Base-by-base conservation (phyloP, 495 filamentous ascomycete species). In the Podospora conica region DNA sequence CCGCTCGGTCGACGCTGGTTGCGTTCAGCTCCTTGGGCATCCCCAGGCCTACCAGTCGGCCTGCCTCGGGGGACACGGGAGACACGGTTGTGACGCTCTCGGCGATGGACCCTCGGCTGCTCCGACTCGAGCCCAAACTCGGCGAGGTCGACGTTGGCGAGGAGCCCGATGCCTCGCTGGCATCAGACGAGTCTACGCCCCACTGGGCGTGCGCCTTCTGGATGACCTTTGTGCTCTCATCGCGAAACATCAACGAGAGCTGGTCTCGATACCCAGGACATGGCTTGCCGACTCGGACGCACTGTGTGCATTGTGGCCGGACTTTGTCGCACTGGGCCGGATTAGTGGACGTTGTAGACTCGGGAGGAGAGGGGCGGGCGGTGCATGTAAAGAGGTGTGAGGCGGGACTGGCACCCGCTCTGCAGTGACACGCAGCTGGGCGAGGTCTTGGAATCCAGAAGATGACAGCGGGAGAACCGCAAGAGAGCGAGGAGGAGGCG, bases 181-280 rank as follows among this genome's bases (percentile, higher is more conserved):
- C 15, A 10, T 68, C 71, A 9, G 58, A 58, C 9, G 55, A 12
- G 12, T 71, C 71, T 7, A 71, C 66, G 20, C 81, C 80, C 81
- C 81, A 82, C 70, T 81, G 81, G 10, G 83, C 82, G 59, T 84
- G 84, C 11, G 85, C 87, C 71, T 87, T 90, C 63, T 80, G 83
- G 25, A 87, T 85, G 61, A 91, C 86, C 67, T 85, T 84, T 66
- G 83, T 83, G 73, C 87, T 91, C 71, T 91, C 86, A 76, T 91
- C 86, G 48, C 88, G 87, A 70, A 91, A 91, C 81, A 90, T 85
- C 53, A 91, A 75, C 56, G 87, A 87, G 48, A 87, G 73, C 69
- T 85, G 83, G 66, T 90, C 87, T 68, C 88, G 82, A 67, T 91
- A 91, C 3, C 89, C 88, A 31, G 86, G 85, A 71, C 89, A 91